Evolutionary conservation across 2,329 filamentous ascomycete genomes (phyloP), one percentile per base, ranked within the genome.

Genomic region (Hansfordia pulvinata): DNA sequence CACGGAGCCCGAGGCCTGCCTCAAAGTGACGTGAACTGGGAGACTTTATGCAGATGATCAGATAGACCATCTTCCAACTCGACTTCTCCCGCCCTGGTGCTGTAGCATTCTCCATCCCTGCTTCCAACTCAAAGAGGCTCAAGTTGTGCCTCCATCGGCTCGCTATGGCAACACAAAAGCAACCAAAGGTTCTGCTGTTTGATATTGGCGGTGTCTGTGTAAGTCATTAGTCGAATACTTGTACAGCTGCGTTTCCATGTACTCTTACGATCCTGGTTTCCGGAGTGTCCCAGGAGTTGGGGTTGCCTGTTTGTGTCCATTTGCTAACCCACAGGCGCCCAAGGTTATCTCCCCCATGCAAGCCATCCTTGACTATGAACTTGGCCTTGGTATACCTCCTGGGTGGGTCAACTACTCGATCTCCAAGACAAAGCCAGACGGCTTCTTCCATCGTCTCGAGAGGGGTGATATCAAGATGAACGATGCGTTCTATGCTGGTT

Each of bases 171-270:
- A 36, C 43, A 23, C 46, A 45, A 20, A 60, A 54, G 30, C 60
- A 61, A 31, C 80, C 81, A 17, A 79, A 80, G 40, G 81, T 82
- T 29, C 58, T 92, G 17, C 62, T 98, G 13, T 96, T 96, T 51
- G 90, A 98, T 54, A 90, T 98, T 40, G 90, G 90, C 20, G 90
- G 90, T 35, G 90, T 98, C 40, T 92, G 84, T 64, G 88, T 93
- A 77, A 64, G 83, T 74, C n/a, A 5, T 22, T 19, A 17, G n/a
- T 26, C 12, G 20, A 12, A n/a, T 10, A 6, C 7, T 38, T 19
- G 15, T 20, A 14, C 34, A 42, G 15, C 18, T 9, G 11, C 19
- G 16, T 31, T 10, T 24, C 15, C 20, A 22, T 10, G 16, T 8
- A 6, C 11, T 14, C n/a, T 14, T 6, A 8, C 13, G 11, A 6